phyloP scores from a whole-genome alignment of 352 stramenopile genomes.

The Globisporangium nodosum region DNA sequence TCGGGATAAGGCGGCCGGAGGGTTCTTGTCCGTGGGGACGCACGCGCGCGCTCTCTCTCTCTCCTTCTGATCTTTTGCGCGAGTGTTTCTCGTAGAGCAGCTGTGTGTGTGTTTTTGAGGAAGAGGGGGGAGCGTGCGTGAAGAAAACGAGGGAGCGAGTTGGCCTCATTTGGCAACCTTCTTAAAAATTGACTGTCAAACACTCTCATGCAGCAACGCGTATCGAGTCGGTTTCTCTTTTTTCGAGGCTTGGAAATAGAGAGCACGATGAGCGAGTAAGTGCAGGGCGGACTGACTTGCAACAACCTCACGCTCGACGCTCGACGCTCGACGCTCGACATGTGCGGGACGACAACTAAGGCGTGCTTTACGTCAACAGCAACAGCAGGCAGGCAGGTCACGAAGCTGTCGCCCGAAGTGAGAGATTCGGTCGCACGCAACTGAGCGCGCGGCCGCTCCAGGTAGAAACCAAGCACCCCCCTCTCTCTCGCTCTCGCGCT shows the following conservation, averaged over 20 bases:
- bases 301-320: not conserved
- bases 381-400: too few relatives aligned
- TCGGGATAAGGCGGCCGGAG: too few relatives aligned
- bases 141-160: not conserved
- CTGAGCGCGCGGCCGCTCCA: too few relatives aligned
- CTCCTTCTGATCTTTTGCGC: slow-evolving; percentile 15
- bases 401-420: too few relatives aligned
- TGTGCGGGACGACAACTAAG: not conserved
- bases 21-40: slow-evolving; percentile 6
- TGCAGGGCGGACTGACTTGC: not conserved
- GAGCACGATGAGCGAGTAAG: too few relatives aligned
- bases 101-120: slow-evolving; percentile 1
- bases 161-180: not conserved
- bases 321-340: not conserved
- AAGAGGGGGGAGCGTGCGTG: not conserved
- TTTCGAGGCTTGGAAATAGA: not conserved
- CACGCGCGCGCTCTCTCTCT: not conserved
- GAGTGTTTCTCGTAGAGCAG: slow-evolving; percentile 13
- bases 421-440: too few relatives aligned
- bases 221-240: not conserved
- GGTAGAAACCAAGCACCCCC: too few relatives aligned
- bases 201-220: not conserved
- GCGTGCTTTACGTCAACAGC: not conserved
- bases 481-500: too few relatives aligned
- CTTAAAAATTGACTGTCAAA: not conserved